Base-by-base conservation (phyloP, 2,329 filamentous ascomycete genomes). In the Macrophomina phaseolina region DNA sequence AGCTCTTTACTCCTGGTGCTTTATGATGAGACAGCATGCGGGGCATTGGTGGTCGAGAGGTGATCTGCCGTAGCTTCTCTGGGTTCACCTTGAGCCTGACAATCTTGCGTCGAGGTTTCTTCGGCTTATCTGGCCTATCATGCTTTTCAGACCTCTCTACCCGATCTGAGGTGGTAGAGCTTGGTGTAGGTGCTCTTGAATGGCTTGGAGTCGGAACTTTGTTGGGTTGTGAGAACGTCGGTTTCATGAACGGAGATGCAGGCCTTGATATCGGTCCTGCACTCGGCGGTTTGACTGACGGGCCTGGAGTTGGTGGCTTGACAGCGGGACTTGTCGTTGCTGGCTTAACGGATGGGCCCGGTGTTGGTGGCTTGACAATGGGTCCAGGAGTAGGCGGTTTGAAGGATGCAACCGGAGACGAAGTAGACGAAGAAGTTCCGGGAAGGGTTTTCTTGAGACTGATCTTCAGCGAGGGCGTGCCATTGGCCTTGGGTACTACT, bases 171-270 rank as follows among this genome's bases (percentile, higher is more conserved):
- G 48, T 28, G 14, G 32, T n/a, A 49, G 63, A 58, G 52, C 42
- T 58, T 38, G 63, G 63, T 51, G 63, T 65, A 58, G 63, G 51
- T 38, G 63, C 63, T 48, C 63, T 65, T 8, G 63, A 65, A n/a
- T 56, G 51, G 16, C 63, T 65, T 5, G 63, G 63, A 4, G 63
- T 65, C 2, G 63, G 63, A 9, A 62, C 63, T 40, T 58, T 56
- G 23, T 23, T 23, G 23, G 58, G 58, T 28, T 45, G 11, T 18
- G 46, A 42, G 16, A 42, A 51, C 14, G 61, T 34, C 30, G 48
- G 34, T 23, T 52, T 64, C n/a, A 64, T 28, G 12, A 52, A 49
- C 18, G 61, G 61, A 16, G 48, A 52, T 45, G 61, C 32, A 6
- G 61, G 38, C 32, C 45, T n/a, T 30, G 46, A 40, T 28, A 23